Evolutionary conservation across 1,284 basidiomycete genomes (phyloP).

Genomic region (Cutaneotrichosporon arboriforme): DNA sequence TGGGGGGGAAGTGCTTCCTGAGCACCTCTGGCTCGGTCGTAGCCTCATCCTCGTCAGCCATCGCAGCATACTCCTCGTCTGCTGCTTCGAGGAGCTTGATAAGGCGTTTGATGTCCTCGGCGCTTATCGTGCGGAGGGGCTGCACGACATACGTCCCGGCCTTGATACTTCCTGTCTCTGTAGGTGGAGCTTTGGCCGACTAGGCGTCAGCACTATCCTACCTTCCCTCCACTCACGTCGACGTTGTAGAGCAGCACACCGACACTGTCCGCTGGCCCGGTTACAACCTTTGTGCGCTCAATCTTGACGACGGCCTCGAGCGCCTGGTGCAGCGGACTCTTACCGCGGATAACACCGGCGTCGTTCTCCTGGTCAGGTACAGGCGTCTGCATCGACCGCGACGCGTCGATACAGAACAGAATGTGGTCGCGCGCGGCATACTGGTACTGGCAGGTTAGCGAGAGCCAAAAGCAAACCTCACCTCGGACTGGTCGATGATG

Average conservation of each 20-base stretch:
- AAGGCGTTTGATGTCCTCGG: conserved; percentile 67
- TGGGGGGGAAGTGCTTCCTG: conserved; percentile 34
- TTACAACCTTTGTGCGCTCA: conserved; percentile 81
- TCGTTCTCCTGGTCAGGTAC: conserved; percentile 50
- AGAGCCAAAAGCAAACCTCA: conserved; percentile 10
- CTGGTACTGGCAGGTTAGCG: conserved; percentile 53
- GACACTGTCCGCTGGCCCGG: conserved; percentile 77
- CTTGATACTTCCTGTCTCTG: conserved; percentile 6
- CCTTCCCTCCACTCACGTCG: conserved; percentile 50
- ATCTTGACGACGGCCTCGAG: conserved; percentile 77
- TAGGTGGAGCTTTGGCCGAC: background rate
- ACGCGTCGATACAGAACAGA: conserved; percentile 89
- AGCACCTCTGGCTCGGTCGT: conserved; percentile 35
- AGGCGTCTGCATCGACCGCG: conserved; percentile 75
- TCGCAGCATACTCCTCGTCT: conserved; percentile 28
- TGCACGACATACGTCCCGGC: conserved; percentile 65
- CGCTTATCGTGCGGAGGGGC: conserved; percentile 68
- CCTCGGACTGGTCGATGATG: conserved; percentile 37
- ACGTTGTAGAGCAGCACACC: conserved; percentile 91
- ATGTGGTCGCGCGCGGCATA: conserved; percentile 75
- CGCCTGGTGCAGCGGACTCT: conserved; percentile 53
- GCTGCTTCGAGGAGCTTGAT: conserved; percentile 34
- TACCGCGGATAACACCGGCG: conserved; percentile 31
- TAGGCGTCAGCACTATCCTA: background rate
- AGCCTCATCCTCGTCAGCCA: conserved; percentile 17